Evolutionary conservation across 1,284 basidiomycete species (phyloP).

Genomic region (Austroboletus niveus): DNA sequence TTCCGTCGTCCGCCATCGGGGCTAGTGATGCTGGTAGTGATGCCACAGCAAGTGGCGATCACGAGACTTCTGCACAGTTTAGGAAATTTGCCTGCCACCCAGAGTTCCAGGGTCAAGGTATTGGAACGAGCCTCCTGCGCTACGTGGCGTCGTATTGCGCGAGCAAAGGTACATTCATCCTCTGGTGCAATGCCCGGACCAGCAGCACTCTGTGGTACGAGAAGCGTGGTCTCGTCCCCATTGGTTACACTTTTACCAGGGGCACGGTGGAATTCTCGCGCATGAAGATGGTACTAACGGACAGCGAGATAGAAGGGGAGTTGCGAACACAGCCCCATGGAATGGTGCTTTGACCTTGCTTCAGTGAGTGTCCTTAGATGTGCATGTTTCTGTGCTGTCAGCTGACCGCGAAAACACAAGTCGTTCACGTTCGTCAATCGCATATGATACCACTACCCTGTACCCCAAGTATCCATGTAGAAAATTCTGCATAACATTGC

Average conservation of each 20-base stretch:
- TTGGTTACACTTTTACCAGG: constrained; percentile 54
- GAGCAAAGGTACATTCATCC: constrained; percentile 37
- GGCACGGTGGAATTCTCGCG: constrained; percentile 51
- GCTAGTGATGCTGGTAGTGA: background rate
- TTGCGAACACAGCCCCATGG: background rate
- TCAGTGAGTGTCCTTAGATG: background rate
- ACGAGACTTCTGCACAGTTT: constrained; percentile 43
- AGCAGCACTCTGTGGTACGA: constrained; percentile 50
- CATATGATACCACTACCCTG: constrained; percentile 12
- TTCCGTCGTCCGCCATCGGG: constrained; percentile 30
- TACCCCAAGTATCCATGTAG: constrained; percentile 11
- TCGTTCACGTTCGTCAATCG: constrained; percentile 2
- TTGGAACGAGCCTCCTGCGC: constrained; percentile 50
- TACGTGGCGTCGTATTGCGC: constrained; percentile 38
- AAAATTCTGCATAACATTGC: constrained; percentile 3
- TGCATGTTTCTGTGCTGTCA: background rate
- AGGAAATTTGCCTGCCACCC: constrained; percentile 59
- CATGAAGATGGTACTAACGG: constrained; percentile 40
- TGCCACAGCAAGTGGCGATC: constrained; percentile 3
- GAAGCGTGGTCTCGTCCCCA: constrained; percentile 46
- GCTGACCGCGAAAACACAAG: constrained; percentile 16
- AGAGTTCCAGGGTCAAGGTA: constrained; percentile 45
- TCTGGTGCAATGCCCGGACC: constrained; percentile 60
- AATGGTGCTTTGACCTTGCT: background rate
- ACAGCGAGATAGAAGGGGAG: background rate